Percentiles rank a stretch among this genome's conserved stretches.
Evolutionary conservation across 2,329 filamentous ascomycete species (phyloP).

Genomic region (Penicillium palitans): DNA sequence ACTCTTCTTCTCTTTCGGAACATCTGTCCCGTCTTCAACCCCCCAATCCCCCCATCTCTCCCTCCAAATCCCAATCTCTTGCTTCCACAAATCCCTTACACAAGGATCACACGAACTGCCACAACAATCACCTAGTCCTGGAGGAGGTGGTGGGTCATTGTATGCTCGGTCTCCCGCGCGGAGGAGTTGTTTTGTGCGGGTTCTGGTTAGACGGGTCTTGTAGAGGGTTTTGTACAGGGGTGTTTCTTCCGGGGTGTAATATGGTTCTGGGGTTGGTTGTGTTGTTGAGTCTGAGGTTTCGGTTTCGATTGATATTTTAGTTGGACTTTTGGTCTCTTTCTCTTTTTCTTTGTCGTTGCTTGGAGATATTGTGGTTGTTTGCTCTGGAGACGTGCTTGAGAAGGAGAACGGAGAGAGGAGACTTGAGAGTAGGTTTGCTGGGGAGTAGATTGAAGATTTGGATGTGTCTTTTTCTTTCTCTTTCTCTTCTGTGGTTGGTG

Average conservation of each 20-base stretch:
- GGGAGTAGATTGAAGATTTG: background rate
- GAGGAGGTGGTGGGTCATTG: conserved; percentile 36
- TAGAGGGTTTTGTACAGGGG: conserved; percentile 30
- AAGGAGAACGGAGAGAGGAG: conserved; percentile 16
- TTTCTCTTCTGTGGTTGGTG: background rate
- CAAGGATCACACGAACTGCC: conserved; percentile 41
- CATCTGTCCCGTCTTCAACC: background rate
- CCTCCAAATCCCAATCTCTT: conserved; percentile 37
- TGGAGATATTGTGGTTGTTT: background rate
- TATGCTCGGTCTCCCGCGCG: conserved; percentile 31
- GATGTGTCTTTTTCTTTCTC: background rate
- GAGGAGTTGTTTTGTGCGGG: conserved; percentile 36
- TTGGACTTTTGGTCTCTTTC: background rate
- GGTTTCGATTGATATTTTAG: conserved; percentile 1
- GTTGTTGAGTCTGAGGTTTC: background rate
- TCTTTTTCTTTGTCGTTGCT: background rate
- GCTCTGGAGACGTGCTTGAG: conserved; percentile 1
- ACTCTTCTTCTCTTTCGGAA: conserved; percentile 4
- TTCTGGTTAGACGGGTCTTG: conserved; percentile 32
- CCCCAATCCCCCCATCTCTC: conserved; percentile 34
- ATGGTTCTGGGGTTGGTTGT: conserved; percentile 18
- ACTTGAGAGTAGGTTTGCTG: conserved; percentile 10
- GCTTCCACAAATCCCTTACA: conserved; percentile 37
- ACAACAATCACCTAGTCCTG: conserved; percentile 37
- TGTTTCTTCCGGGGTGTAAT: conserved; percentile 27